Evolutionary conservation across 2,329 filamentous ascomycete genomes (phyloP), one percentile per base, ranked within the genome.

Genomic region (Plenodomus lindquistii): DNA sequence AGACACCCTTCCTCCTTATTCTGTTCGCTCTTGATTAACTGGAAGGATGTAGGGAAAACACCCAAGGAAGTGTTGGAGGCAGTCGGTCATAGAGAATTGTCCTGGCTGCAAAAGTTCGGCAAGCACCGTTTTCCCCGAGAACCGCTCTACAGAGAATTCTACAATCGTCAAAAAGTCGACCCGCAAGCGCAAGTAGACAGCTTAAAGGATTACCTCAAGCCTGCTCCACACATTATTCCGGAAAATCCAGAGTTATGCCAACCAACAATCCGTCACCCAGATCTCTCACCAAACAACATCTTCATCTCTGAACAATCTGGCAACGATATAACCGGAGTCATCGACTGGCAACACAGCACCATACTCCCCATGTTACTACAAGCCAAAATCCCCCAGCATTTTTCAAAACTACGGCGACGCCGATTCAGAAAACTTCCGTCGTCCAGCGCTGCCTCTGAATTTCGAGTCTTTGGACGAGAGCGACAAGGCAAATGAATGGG

Each of bases 321-420:
- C 38, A 41, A 50, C 17, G 27, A 7, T 13, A 51, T 56, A n/a
- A 47, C 50, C 13, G 52, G 49, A 4, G 40, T 59, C 16, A 48
- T 59, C 29, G 55, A 56, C 47, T 59, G 50, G 50, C 53, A 56
- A 41, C 42, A 43, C 50, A 62, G 52, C 19, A 42, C 60, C 13
- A 54, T 66, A 27, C 63, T 71, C 24, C 72, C 71, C 4, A 60
- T 72, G 2, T 65, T 70, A 36, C 48, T 71, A 6, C 55, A 63
- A 29, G 57, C 65, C 36, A 65, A 66, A 1, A 71, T 76, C 38
- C 73, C 72, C 7, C 53, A 57, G 13, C 49, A 60, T 44, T 66
- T n/a, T 75, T 34, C 62, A 73, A 49, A 75, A 75, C 45, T 74
- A 71, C 52, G 60, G 65, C 21, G 68, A 69, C 40, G 48, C 40